Evolutionary conservation across 179 eudicot species (phyloP).

Genomic region (Actinidia chinensis): DNA sequence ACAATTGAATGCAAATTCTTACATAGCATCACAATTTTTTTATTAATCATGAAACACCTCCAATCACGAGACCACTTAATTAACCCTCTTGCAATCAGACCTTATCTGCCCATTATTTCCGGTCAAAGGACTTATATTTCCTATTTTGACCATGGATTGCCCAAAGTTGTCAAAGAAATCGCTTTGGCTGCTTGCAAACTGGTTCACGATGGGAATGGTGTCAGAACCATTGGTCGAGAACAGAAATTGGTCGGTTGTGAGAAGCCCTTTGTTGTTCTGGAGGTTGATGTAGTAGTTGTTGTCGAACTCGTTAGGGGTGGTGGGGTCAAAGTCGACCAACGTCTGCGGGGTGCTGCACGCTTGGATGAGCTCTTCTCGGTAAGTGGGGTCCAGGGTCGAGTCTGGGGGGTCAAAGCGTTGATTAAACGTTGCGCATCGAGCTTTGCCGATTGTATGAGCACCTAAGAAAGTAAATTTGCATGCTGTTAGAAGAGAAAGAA

Average conservation of each 20-base stretch:
- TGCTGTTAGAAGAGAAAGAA: background rate
- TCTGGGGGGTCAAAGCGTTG: slow-evolving; percentile 35
- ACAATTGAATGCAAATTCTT: too few species aligned
- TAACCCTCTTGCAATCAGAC: slow-evolving; percentile 39
- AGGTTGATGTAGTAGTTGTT: slow-evolving; percentile 48
- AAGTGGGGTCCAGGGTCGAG: slow-evolving; percentile 35
- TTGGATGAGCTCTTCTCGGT: slow-evolving; percentile 31
- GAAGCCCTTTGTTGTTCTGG: slow-evolving; percentile 37
- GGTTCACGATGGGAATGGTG: slow-evolving; percentile 28
- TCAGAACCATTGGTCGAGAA: slow-evolving; percentile 22
- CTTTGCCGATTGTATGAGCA: slow-evolving; percentile 49
- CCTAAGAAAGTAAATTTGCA: slow-evolving; percentile 22
- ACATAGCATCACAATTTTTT: too few species aligned
- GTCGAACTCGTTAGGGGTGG: slow-evolving; percentile 43
- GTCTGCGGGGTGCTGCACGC: slow-evolving; percentile 22
- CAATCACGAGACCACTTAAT: slow-evolving; percentile 8
- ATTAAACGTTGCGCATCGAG: slow-evolving; percentile 38
- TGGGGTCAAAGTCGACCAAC: slow-evolving; percentile 34
- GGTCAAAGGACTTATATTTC: slow-evolving; percentile 43
- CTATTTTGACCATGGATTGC: slow-evolving; percentile 59
- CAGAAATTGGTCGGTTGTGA: slow-evolving; percentile 44
- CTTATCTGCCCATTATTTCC: slow-evolving; percentile 52
- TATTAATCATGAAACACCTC: too few species aligned
- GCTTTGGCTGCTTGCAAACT: slow-evolving; percentile 30
- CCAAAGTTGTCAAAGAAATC: slow-evolving; percentile 38